Conservation (phyloP, 1,284 basidiomycete genomes). For the Cutaneotrichosporon mucoides region DNA sequence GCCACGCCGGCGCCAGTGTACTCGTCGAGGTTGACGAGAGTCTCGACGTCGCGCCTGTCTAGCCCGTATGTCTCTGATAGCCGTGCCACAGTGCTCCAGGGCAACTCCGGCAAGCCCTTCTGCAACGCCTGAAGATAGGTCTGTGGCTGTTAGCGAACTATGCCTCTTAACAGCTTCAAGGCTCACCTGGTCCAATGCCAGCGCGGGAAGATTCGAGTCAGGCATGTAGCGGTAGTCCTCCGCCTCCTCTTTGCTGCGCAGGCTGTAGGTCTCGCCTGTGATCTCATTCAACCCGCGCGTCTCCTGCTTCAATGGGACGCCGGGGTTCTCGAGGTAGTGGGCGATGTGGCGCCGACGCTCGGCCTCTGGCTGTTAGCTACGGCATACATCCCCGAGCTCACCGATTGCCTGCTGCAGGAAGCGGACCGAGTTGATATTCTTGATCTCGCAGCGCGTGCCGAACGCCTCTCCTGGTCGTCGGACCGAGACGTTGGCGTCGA, state of each 20-base stretch:
- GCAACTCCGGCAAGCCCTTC: slow-evolving; percentile 70
- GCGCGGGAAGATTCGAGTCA: slow-evolving; percentile 82
- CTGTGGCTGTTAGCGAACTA: slow-evolving; percentile 46
- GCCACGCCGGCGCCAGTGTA: slow-evolving; percentile 54
- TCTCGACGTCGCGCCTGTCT: slow-evolving; percentile 63
- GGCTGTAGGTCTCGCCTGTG: slow-evolving; percentile 69
- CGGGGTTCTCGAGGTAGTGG: slow-evolving; percentile 31
- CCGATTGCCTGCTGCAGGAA: slow-evolving; percentile 84
- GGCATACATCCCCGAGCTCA: slow-evolving; percentile 48
- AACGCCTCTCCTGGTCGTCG: slow-evolving; percentile 61
- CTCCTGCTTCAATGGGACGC: slow-evolving; percentile 59
- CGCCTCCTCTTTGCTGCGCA: slow-evolving; percentile 88
- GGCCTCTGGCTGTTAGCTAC: slow-evolving; percentile 51
- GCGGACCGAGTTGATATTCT: slow-evolving; percentile 90
- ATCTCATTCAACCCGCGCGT: slow-evolving; percentile 88
- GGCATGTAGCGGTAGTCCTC: slow-evolving; percentile 99
- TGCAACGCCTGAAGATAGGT: slow-evolving; percentile 59
- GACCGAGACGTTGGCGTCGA: slow-evolving; percentile 94
- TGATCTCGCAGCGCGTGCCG: slow-evolving; percentile 92
- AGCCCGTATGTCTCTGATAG: slow-evolving; percentile 59
- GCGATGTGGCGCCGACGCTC: slow-evolving; percentile 43
- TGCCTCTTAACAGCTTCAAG: too few relatives aligned
- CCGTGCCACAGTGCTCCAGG: slow-evolving; percentile 61
- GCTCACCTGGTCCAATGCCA: slow-evolving; percentile 57
- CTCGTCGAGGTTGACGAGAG: slow-evolving; percentile 68